Evolutionary conservation across 169 alveolate genomes (phyloP).

Genomic region (Cryptosporidium canis): DNA sequence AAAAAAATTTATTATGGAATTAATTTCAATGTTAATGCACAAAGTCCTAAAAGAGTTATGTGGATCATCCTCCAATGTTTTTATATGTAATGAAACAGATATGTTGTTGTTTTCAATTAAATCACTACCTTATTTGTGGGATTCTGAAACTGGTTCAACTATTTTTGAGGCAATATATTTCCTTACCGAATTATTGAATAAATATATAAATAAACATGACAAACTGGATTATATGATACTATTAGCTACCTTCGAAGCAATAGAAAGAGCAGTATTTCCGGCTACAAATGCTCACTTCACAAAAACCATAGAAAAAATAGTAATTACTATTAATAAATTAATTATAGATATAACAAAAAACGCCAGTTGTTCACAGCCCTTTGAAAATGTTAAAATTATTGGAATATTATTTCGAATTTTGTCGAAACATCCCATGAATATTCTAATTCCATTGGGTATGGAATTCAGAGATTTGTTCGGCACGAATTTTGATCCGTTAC

Average conservation of each 20-base stretch:
- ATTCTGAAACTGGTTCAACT: background rate
- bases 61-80: background rate
- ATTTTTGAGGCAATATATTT: background rate
- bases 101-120: constrained; percentile 11
- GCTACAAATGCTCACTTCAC: background rate
- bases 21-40: background rate
- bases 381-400: background rate
- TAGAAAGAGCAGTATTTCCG: constrained; percentile 11
- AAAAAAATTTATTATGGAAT: constrained; percentile 25
- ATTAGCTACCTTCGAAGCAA: constrained; percentile 1
- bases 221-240: background rate
- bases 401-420: constrained; percentile 15
- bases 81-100: constrained; percentile 11
- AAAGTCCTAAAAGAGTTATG: background rate
- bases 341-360: background rate
- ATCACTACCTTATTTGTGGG: constrained; percentile 45
- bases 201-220: background rate
- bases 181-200: constrained; percentile 16
- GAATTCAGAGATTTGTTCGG: constrained; percentile 18
- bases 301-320: background rate
- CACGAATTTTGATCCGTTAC: constrained; percentile 17
- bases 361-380: background rate
- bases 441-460: background rate
- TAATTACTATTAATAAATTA: background rate
- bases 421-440: constrained; percentile 23